Evolutionary conservation across 345 rosid genomes (phyloP).

Genomic region (Populus simonii): DNA sequence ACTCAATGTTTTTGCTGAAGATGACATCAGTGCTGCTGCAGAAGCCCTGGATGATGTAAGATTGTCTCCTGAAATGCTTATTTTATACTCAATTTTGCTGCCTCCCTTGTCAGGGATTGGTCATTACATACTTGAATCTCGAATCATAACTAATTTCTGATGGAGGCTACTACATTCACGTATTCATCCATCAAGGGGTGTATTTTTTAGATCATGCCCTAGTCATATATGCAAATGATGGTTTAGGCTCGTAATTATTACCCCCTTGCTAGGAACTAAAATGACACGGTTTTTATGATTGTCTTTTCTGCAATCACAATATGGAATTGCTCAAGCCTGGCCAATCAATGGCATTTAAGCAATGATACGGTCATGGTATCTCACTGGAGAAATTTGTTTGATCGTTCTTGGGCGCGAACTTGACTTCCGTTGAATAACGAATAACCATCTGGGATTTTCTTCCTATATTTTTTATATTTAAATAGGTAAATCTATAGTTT

Average conservation of each 20-base stretch:
- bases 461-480: background rate
- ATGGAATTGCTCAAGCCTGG: background rate
- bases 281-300: background rate
- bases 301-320: background rate
- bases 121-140: background rate
- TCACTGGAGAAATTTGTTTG: background rate
- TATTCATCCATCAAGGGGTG: no score
- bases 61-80: background rate
- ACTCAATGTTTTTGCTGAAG: conserved; percentile 71
- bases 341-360: background rate
- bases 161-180: background rate
- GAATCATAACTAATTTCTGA: background rate
- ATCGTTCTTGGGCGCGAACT: background rate
- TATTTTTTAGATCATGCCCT: no score
- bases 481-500: background rate
- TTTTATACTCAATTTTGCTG: background rate
- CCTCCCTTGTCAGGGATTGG: background rate
- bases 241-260: background rate
- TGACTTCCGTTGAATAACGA: background rate
- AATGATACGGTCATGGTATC: background rate
- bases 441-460: background rate
- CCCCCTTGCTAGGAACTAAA: background rate
- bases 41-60: conserved; percentile 87
- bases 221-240: background rate
- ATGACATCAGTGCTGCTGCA: conserved; percentile 65